These are phyloP conservation scores for Flaveria trinervia DNA, from an alignment of 129 eudicot species.

Conservation along the genomic window DNA sequence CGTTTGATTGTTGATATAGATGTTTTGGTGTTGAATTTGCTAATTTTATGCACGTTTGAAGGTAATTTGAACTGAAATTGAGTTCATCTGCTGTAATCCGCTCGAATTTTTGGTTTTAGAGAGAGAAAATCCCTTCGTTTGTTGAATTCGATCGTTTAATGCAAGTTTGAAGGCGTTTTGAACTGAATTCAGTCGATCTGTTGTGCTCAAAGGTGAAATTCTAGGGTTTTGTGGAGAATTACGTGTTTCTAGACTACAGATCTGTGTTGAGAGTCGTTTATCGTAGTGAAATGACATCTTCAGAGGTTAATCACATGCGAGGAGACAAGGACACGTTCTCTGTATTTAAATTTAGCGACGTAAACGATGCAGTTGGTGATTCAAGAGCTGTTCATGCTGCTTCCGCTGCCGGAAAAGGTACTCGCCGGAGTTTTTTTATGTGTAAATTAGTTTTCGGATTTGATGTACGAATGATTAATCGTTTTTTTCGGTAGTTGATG, in stretches of 20 bases:
- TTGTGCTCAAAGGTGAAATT: background rate
- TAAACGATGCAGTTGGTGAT: constrained; percentile 24
- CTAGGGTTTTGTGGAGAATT: constrained; percentile 27
- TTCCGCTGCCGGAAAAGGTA: constrained; percentile 68
- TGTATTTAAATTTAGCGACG: constrained; percentile 8
- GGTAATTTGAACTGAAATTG: background rate
- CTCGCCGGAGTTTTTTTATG: constrained; percentile 4
- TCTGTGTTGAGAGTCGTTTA: constrained; percentile 48
- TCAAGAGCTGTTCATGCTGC: constrained; percentile 33
- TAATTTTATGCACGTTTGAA: constrained; percentile 1
- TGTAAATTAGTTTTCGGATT: background rate
- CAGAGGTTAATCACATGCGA: constrained; percentile 47
- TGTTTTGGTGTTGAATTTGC: constrained; percentile 22
- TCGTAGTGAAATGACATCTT: constrained; percentile 53
- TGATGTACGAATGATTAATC: background rate
- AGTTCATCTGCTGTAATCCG: background rate
- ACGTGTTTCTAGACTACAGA: constrained; percentile 57
- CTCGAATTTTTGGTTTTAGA: constrained; percentile 15
- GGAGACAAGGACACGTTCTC: constrained; percentile 41
- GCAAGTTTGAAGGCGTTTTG: background rate
- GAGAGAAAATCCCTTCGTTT: constrained; percentile 28
- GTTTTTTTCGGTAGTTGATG: constrained; percentile 45
- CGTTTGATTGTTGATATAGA: constrained; percentile 25
- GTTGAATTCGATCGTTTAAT: constrained; percentile 23
- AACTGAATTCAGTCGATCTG: constrained; percentile 24